phyloP scores from a whole-genome alignment of 495 filamentous ascomycete species.

The Evansstolkia leycettana region DNA sequence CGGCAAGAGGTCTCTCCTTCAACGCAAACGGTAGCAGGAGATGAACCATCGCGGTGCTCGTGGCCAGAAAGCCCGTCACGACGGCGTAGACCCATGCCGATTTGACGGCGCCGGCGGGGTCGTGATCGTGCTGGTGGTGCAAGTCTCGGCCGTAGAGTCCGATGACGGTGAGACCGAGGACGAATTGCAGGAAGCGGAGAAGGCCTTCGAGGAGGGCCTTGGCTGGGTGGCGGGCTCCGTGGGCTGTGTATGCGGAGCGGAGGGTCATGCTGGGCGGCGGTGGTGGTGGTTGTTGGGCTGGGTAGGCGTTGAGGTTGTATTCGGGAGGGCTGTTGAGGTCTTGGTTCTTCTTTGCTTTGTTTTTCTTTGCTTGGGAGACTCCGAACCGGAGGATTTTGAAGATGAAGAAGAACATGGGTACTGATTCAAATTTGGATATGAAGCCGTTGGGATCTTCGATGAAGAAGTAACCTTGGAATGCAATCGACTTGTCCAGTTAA shows the following conservation, averaged over 20 bases:
- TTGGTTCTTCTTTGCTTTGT: conserved; percentile 14
- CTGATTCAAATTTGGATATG: no score
- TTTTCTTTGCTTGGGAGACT: conserved; percentile 19
- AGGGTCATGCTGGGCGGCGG: conserved; percentile 3
- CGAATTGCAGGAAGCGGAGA: conserved; percentile 59
- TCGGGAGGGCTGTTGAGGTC: conserved; percentile 3
- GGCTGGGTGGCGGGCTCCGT: background rate
- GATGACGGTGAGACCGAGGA: conserved; percentile 60
- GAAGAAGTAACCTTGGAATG: no score
- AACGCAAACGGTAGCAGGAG: conserved; percentile 45
- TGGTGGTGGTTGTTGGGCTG: conserved; percentile 2
- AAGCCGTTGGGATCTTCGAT: no score
- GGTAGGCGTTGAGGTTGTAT: conserved; percentile 3
- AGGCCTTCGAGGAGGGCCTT: conserved; percentile 21
- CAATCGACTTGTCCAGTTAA: background rate
- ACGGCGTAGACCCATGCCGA: conserved; percentile 69
- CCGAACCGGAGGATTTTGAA: conserved; percentile 19
- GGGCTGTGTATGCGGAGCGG: background rate
- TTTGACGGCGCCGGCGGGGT: conserved; percentile 12
- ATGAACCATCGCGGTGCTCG: conserved; percentile 49
- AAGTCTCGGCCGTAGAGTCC: conserved; percentile 71
- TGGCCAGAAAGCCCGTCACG: conserved; percentile 47
- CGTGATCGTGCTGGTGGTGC: conserved; percentile 31
- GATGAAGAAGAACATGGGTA: conserved; percentile 11
- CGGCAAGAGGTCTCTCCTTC: conserved; percentile 10